phyloP scores from a whole-genome alignment of 176 grass and related monocot species.

The Zea luxurians region DNA sequence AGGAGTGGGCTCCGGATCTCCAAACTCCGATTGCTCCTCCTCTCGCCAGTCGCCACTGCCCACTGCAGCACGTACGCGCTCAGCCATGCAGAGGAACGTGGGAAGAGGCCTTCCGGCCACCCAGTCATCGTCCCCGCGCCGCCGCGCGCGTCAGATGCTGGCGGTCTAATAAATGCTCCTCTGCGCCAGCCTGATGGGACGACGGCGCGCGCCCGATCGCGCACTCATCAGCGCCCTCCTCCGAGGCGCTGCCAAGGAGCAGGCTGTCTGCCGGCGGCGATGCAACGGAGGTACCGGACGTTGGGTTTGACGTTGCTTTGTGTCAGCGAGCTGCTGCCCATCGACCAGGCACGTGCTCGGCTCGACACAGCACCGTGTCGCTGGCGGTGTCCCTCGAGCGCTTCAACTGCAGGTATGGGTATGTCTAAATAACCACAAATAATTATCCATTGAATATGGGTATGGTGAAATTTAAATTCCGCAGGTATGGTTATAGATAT shows the following conservation, averaged over 20 bases:
- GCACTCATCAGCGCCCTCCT: neutral
- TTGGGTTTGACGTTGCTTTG: slow-evolving; percentile 29
- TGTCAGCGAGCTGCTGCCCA: slow-evolving; percentile 29
- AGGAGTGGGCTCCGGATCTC: neutral
- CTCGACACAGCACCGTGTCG: slow-evolving; percentile 46
- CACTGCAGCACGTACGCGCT: no score
- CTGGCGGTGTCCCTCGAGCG: slow-evolving; percentile 63
- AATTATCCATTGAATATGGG: no score
- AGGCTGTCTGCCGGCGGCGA: slow-evolving; percentile 9
- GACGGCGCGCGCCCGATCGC: neutral
- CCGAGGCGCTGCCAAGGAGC: neutral
- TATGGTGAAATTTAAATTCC: no score
- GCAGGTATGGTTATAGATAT: no score
- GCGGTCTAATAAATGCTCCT: neutral
- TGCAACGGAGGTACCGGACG: neutral
- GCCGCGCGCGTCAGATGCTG: neutral
- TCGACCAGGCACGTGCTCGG: slow-evolving; percentile 11
- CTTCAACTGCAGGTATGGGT: slow-evolving; percentile 61
- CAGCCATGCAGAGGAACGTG: slow-evolving; percentile 22
- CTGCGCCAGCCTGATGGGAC: neutral
- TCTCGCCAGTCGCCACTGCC: no score
- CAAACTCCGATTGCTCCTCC: neutral
- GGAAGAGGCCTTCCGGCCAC: neutral
- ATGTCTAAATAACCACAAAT: no score
- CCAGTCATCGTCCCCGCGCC: slow-evolving; percentile 19